Percentiles rank a stretch among this genome's conserved stretches.
phyloP scores from a whole-genome alignment of 169 alveolate genomes.

The Babesia bovis region DNA sequence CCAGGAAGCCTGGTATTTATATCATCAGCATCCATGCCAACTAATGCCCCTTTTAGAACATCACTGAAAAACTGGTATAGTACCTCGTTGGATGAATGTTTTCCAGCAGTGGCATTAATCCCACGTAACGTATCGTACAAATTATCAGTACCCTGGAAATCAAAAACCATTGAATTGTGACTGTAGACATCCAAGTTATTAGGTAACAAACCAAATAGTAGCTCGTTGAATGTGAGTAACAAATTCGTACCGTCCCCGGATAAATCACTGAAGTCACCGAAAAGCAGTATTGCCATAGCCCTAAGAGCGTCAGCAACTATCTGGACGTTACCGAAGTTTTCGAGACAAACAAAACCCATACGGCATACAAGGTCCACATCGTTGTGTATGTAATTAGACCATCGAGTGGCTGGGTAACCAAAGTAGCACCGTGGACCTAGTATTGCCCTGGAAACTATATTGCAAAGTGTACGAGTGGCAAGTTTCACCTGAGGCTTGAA shows the following conservation, averaged over 20 bases:
- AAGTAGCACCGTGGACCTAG: conserved; percentile 9
- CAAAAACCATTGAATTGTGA: conserved; percentile 26
- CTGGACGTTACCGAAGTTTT: background rate
- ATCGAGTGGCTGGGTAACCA: conserved; percentile 39
- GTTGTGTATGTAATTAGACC: conserved; percentile 44
- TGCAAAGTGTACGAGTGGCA: conserved; percentile 52
- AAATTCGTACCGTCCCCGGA: background rate
- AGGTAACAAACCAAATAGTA: conserved; percentile 34
- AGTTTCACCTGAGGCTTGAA: conserved; percentile 73
- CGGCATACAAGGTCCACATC: conserved; percentile 58
- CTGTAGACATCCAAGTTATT: too few species aligned
- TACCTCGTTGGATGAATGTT: conserved; percentile 31
- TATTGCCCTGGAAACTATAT: conserved; percentile 26
- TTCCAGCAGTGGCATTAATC: background rate
- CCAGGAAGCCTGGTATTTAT: conserved; percentile 17
- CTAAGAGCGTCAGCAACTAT: conserved; percentile 37
- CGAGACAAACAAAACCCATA: conserved; percentile 19
- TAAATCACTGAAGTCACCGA: conserved; percentile 16
- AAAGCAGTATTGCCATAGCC: conserved; percentile 37
- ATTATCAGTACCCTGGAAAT: background rate
- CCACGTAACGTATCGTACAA: background rate
- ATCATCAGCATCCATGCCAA: background rate
- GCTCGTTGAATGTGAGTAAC: conserved; percentile 46
- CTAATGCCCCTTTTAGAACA: background rate
- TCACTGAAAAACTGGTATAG: conserved; percentile 22